Evolutionary conservation across 257 asterid species (phyloP), one percentile per base, ranked within the genome.

Genomic region (Salvia miltiorrhiza): DNA sequence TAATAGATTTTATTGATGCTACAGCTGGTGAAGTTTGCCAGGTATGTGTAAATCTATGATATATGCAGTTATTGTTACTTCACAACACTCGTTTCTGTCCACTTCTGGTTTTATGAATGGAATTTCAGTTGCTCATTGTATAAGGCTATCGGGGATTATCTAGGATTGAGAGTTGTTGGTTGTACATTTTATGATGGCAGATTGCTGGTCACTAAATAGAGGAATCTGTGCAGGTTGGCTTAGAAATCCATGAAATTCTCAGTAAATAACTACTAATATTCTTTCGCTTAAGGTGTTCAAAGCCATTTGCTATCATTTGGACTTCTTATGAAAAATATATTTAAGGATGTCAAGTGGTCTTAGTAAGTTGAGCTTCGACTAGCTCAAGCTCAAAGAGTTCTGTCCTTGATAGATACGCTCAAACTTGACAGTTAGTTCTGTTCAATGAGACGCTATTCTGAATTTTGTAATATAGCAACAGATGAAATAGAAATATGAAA

Each of bases 181-280:
- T 44, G 26, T 58, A 39, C 59, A 30, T 63, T 45, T 61, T 71
- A 20, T 35, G 9, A 57, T 70, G 19, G 47, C 62, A 54, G 50
- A 73, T 26, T 55, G 44, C 20, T 45, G 63, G 44, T 63, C 26
- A 53, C 30, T 58, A 23, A 37, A 35, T 41, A 13, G 21, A 69
- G 35, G 55, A 41, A 37, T 55, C 16, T 35, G 5, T 37, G 49
- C 54, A 24, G 47, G 20, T 58, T 64, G 54, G 52, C 57, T 16
- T 56, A 45, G 24, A 49, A 26, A 20, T 56, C 19, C 35, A 32
- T 10, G 30, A 14, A 48, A 54, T 32, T 17, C 11, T 47, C 13
- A 16, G 67, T 43, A 20, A 8, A 20, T n/a, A n/a, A n/a, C n/a
- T n/a, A n/a, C n/a, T n/a, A n/a, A n/a, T n/a, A n/a, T n/a, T n/a